Conservation (phyloP, 495 filamentous ascomycete species). For the Lindgomyces ingoldianus region DNA sequence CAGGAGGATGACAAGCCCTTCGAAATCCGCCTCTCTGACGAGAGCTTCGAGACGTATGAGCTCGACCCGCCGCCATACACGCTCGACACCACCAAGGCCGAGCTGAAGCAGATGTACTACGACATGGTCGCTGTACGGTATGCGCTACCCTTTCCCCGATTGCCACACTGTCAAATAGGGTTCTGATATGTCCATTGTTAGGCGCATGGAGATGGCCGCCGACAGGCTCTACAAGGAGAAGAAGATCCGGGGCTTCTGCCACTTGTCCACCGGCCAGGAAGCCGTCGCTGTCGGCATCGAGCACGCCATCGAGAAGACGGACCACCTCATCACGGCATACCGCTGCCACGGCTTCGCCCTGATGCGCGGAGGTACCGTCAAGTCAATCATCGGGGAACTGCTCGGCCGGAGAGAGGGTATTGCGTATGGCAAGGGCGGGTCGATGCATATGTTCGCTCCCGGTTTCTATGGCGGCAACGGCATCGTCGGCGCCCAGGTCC, state of each 20-base stretch:
- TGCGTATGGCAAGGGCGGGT: constrained; percentile 96
- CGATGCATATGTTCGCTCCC: constrained; percentile 99
- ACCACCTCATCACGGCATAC: constrained; percentile 97
- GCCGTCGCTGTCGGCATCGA: constrained; percentile 96
- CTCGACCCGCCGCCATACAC: constrained; percentile 93
- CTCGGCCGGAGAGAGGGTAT: constrained; percentile 94
- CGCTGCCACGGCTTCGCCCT: constrained; percentile 97
- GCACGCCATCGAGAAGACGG: constrained; percentile 84
- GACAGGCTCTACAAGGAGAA: constrained; percentile 99
- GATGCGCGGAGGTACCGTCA: constrained; percentile 91
- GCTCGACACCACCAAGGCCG: constrained; percentile 88
- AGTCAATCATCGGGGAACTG: constrained; percentile 94
- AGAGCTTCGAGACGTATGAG: constrained; percentile 99
- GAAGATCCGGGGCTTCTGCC: constrained; percentile 99
- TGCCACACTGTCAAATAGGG: neutral
- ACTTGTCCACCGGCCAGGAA: constrained; percentile 96
- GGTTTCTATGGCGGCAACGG: constrained; percentile 98
- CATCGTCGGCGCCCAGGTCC: constrained; percentile 98
- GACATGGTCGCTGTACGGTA: constrained; percentile 96
- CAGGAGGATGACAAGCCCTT: constrained; percentile 95
- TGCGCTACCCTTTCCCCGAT: constrained; percentile 24
- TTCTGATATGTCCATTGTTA: constrained; percentile 42
- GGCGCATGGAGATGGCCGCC: constrained; percentile 99
- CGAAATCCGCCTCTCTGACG: constrained; percentile 86
- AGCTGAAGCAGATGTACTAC: constrained; percentile 97